Evolutionary conservation across 352 stramenopile species (phyloP).

Genomic region (Chrysophaeum taylorii): DNA sequence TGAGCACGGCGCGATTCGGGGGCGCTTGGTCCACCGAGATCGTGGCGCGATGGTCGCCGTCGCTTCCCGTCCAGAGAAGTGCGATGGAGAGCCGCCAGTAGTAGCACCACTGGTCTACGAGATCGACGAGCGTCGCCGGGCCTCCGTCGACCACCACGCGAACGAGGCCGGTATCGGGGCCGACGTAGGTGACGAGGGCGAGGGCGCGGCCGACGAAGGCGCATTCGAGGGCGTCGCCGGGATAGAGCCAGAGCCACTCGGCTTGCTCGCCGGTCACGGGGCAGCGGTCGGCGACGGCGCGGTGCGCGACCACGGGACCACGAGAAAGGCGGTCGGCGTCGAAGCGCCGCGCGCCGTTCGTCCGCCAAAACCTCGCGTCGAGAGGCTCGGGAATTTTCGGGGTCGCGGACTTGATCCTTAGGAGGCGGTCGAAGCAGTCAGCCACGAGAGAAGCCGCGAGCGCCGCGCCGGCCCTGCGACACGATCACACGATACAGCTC

Average conservation of each 20-base stretch:
- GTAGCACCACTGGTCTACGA: not conserved
- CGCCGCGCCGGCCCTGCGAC: not conserved
- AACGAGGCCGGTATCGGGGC: not conserved
- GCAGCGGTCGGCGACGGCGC: not conserved
- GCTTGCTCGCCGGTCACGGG: not conserved
- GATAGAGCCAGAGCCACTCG: not conserved
- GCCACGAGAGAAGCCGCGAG: not conserved
- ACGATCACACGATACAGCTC: too few relatives aligned
- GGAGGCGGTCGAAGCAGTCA: not conserved
- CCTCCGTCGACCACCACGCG: not conserved
- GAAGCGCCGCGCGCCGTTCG: not conserved
- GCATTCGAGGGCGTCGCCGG: not conserved
- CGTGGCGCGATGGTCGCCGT: not conserved
- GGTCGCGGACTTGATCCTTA: not conserved
- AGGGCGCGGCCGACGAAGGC: not conserved
- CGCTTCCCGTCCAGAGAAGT: not conserved
- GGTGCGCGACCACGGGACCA: not conserved
- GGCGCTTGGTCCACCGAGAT: not conserved
- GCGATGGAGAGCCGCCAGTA: not conserved
- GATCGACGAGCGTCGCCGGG: not conserved
- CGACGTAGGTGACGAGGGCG: not conserved
- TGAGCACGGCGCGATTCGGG: not conserved
- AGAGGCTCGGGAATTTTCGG: not conserved
- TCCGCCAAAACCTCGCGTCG: not conserved
- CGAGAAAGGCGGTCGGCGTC: not conserved